Conservation (phyloP, 1,284 basidiomycete species). For the Gomphus bonarii region DNA sequence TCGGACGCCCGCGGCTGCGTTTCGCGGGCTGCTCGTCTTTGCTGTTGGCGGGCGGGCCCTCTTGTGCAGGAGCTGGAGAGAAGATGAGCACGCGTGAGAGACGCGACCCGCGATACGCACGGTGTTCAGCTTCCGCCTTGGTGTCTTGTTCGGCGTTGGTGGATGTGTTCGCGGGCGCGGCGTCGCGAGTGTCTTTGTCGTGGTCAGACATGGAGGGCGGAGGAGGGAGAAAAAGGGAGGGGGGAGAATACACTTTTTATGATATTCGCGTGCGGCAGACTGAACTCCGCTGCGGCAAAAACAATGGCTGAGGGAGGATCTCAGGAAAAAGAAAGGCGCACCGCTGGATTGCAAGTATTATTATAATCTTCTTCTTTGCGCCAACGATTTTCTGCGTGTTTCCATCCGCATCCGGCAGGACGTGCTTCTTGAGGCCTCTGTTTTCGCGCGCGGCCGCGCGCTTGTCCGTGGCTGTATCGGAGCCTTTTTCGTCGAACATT, state of each 20-base stretch:
- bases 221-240: constrained; percentile 9
- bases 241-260: constrained; percentile 5
- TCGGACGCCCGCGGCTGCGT: constrained; percentile 68
- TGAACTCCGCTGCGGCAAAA: constrained; percentile 5
- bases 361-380: constrained; percentile 6
- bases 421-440: background rate
- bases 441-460: background rate
- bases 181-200: background rate
- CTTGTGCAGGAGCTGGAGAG: constrained; percentile 12
- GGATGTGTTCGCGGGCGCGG: background rate
- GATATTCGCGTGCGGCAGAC: constrained; percentile 7
- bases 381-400: constrained; percentile 7
- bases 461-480: background rate
- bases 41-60: constrained; percentile 26
- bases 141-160: background rate
- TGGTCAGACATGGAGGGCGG: constrained; percentile 21
- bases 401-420: constrained; percentile 8
- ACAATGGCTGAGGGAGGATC: background rate
- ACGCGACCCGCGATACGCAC: background rate
- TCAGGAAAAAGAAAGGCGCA: background rate
- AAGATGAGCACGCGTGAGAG: constrained; percentile 14
- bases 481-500: background rate
- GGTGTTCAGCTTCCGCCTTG: background rate
- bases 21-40: constrained; percentile 35
- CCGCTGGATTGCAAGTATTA: constrained; percentile 2